Evolutionary conservation across 441 rosid species (phyloP).

Genomic region (Dalechampia spathulata): DNA sequence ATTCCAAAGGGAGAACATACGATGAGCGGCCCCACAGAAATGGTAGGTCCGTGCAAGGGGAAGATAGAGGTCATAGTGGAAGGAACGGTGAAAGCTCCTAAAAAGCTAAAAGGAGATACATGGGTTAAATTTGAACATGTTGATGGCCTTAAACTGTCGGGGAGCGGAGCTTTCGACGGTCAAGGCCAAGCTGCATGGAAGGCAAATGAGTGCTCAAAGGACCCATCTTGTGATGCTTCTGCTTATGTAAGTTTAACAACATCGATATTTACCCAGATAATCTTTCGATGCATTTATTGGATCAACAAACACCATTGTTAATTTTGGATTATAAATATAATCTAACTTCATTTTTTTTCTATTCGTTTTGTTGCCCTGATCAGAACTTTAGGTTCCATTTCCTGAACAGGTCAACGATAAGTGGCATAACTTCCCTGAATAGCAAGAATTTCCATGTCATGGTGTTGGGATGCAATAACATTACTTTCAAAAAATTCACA

Average conservation of each 20-base stretch:
- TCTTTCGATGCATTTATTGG: no score
- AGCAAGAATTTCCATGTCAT: conserved; percentile 45
- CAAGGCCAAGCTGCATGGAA: conserved; percentile 25
- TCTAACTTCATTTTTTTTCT: not conserved
- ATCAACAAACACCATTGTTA: no score
- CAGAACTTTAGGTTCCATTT: conserved; percentile 9
- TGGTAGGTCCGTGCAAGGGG: conserved; percentile 3
- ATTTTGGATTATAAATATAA: no score
- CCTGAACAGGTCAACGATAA: conserved; percentile 19
- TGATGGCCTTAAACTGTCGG: conserved; percentile 11
- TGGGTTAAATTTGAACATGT: conserved; percentile 32
- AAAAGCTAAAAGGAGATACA: not conserved
- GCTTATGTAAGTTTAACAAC: conserved; percentile 17
- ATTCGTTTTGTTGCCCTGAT: no score
- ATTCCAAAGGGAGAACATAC: conserved; percentile 3
- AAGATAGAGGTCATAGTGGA: not conserved
- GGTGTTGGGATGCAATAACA: conserved; percentile 30
- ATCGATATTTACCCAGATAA: no score
- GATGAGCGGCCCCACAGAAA: not conserved
- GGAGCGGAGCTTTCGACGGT: conserved; percentile 34
- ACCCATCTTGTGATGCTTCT: conserved; percentile 4
- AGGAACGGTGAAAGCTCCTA: conserved; percentile 2
- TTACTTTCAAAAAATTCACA: conserved; percentile 21
- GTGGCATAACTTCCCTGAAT: conserved; percentile 27
- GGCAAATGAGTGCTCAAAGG: conserved; percentile 7